Conservation (phyloP, 2,329 filamentous ascomycete species). For the Orbilia ellipsospora region DNA sequence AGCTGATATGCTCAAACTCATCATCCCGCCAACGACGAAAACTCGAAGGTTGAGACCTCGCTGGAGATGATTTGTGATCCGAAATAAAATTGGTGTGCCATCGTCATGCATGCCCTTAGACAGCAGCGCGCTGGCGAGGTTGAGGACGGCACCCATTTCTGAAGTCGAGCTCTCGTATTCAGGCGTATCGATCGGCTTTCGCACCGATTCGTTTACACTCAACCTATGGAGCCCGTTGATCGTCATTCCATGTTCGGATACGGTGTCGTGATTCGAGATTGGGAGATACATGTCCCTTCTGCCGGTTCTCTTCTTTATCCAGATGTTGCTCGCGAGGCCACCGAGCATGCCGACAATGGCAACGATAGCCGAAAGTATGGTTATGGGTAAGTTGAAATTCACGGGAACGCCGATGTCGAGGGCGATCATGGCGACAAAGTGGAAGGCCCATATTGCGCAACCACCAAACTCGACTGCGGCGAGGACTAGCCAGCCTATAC, state of each 20-base stretch:
- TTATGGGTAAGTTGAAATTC: slow-evolving; percentile 48
- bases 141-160: slow-evolving; percentile 42
- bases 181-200: slow-evolving; percentile 43
- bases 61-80: slow-evolving; percentile 30
- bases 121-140: slow-evolving; percentile 37
- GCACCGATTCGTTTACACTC: slow-evolving; percentile 4
- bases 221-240: slow-evolving; percentile 19
- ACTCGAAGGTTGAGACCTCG: slow-evolving; percentile 32
- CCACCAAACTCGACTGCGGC: slow-evolving; percentile 51
- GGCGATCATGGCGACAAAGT: slow-evolving; percentile 55
- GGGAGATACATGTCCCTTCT: slow-evolving; percentile 47
- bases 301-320: slow-evolving; percentile 44
- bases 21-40: slow-evolving; percentile 39
- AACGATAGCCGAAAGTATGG: slow-evolving; percentile 50
- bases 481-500: slow-evolving; percentile 48
- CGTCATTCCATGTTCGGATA: slow-evolving; percentile 37
- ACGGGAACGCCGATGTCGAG: slow-evolving; percentile 51
- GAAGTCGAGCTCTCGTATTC: slow-evolving; percentile 52
- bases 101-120: slow-evolving; percentile 33
- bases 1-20: slow-evolving; percentile 42
- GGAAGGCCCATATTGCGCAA: slow-evolving; percentile 54
- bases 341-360: slow-evolving; percentile 39
- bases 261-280: slow-evolving; percentile 36
- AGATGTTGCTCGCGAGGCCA: slow-evolving; percentile 51
- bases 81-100: slow-evolving; percentile 5